These are phyloP conservation scores for Xylaria palmicola DNA, from an alignment of 495 filamentous ascomycete species.

Conservation along the genomic window DNA sequence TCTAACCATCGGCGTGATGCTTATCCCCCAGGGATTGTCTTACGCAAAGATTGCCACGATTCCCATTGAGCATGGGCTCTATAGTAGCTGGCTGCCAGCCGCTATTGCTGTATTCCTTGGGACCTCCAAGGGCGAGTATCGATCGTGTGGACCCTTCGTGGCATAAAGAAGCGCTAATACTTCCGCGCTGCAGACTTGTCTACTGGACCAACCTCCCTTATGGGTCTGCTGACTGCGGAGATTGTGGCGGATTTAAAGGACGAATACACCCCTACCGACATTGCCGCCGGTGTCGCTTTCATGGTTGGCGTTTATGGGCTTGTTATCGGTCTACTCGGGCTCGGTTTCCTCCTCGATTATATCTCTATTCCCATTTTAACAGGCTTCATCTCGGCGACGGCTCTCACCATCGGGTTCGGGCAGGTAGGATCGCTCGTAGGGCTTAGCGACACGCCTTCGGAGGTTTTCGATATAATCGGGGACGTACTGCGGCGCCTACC, in stretches of 20 bases:
- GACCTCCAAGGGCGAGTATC: constrained; percentile 50
- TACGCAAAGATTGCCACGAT: constrained; percentile 55
- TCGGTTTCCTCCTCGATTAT: constrained; percentile 53
- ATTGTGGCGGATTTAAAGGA: constrained; percentile 41
- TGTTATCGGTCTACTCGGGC: constrained; percentile 47
- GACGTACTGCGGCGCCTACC: constrained; percentile 44
- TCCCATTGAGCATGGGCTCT: constrained; percentile 51
- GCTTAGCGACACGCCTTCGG: constrained; percentile 37
- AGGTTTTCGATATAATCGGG: constrained; percentile 42
- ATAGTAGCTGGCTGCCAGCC: constrained; percentile 53
- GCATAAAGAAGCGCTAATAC: neutral
- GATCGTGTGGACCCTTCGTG: neutral
- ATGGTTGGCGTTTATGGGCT: constrained; percentile 53
- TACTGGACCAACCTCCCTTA: constrained; percentile 52
- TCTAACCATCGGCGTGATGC: constrained; percentile 50
- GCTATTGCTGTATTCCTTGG: constrained; percentile 54
- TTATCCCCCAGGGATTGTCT: constrained; percentile 51
- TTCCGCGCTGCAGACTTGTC: constrained; percentile 38
- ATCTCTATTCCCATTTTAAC: constrained; percentile 50
- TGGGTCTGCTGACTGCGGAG: constrained; percentile 50
- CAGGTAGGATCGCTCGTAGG: constrained; percentile 49
- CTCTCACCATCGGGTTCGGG: constrained; percentile 48
- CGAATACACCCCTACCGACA: constrained; percentile 40
- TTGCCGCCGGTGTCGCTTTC: constrained; percentile 50
- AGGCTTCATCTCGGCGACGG: constrained; percentile 52